These are phyloP conservation scores for Pseudomassariella vexata DNA, from an alignment of 2,329 filamentous ascomycete genomes.

Conservation along the genomic window DNA sequence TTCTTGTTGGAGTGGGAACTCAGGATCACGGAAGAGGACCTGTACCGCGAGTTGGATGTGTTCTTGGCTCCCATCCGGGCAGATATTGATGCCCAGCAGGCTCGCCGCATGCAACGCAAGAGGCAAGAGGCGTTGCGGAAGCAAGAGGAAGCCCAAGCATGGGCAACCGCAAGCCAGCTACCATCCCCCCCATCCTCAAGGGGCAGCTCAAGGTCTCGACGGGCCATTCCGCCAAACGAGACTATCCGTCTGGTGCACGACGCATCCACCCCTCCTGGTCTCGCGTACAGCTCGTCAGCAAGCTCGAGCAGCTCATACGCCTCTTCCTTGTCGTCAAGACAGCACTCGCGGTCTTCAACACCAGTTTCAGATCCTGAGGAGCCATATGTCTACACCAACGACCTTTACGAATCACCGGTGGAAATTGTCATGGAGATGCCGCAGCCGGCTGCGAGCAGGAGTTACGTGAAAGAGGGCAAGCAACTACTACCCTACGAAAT, in stretches of 20 bases:
- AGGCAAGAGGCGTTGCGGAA: conserved; percentile 30
- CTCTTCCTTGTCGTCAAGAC: conserved; percentile 38
- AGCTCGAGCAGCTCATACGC: conserved; percentile 43
- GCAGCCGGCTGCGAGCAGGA: conserved; percentile 30
- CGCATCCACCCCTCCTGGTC: conserved; percentile 39
- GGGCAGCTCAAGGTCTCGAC: conserved; percentile 31
- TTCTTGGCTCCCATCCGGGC: conserved; percentile 82
- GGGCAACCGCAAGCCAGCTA: conserved; percentile 30
- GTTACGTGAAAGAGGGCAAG: conserved; percentile 20
- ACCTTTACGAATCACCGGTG: conserved; percentile 44
- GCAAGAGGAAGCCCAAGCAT: conserved; percentile 35
- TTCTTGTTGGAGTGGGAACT: conserved; percentile 94
- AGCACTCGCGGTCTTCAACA: conserved; percentile 44
- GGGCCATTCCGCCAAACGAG: conserved; percentile 26
- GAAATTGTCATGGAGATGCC: conserved; percentile 36
- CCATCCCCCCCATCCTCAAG: conserved; percentile 42
- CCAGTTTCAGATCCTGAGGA: conserved; percentile 40
- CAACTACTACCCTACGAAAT: conserved; percentile 50
- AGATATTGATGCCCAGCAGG: conserved; percentile 45
- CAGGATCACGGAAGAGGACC: conserved; percentile 75
- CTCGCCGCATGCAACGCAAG: conserved; percentile 41
- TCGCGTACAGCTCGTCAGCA: conserved; percentile 32
- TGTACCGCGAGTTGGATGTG: conserved; percentile 79
- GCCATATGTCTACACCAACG: conserved; percentile 34
- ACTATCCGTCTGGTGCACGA: conserved; percentile 32